Base-by-base conservation (phyloP, 2,329 filamentous ascomycete species). In the Colletotrichum magnum region DNA sequence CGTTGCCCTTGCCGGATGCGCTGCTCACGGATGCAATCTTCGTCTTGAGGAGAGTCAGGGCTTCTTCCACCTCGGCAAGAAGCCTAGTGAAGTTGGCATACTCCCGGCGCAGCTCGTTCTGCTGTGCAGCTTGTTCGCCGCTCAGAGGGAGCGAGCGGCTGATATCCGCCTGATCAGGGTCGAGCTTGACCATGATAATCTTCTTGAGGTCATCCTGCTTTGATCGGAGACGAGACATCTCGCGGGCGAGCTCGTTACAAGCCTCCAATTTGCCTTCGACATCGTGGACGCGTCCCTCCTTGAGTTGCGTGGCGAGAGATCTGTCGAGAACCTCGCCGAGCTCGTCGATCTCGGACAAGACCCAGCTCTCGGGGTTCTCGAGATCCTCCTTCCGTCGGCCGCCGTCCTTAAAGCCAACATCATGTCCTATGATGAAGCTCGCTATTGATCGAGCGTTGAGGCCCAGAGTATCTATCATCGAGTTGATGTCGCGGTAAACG, bases 401-500 rank as follows among this genome's bases (percentile, higher is more conserved):
- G 10, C 82, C 81, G 43, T 88, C 82, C 59, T 87, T 84, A 58
- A 83, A 79, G 50, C 84, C 80, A 58, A 89, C 83, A 12, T 84
- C 85, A 73, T 97, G 93, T 7, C 92, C 93, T 64, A 88, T 85
- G 51, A 95, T 85, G 72, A 91, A 92, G 12, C 84, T 84, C 56
- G 86, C 84, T 45, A 95, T 88, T 6, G 93, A 90, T 16, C 88
- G 85, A 12, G 85, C 90, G 77, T 98, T 98, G 58, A 98, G 87
- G 10, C 95, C 95, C 48, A 98, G 83, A 0, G 93, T 95, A 75
- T 98, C 94, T 51, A 99, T 91, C 96, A 98, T 99, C 13, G 93
- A 93, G 79, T 96, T 95, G 77, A 95, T 93, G 75, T 95, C 93
- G 52, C 92, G 88, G 78, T 93, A 96, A 1, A 92, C 84, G 18